Percentiles rank a stretch among this genome's conserved stretches.
These are phyloP conservation scores for Ascobolus immersus DNA, from an alignment of 495 filamentous ascomycete species.

Conservation along the genomic window DNA sequence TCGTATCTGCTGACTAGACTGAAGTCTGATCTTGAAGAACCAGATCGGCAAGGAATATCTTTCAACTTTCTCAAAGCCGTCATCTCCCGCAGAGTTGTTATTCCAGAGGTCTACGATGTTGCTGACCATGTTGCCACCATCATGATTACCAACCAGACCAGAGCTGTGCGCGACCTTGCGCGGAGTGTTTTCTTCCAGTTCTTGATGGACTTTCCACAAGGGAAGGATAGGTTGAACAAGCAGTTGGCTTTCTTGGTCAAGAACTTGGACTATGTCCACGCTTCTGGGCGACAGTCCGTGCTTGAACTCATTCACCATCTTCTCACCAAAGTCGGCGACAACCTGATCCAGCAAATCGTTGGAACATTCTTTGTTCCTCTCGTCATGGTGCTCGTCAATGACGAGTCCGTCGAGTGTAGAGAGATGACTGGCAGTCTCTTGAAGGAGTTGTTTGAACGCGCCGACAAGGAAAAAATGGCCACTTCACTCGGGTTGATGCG, in stretches of 20 bases:
- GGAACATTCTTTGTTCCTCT: constrained; percentile 64
- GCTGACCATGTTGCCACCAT: constrained; percentile 69
- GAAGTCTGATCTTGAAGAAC: constrained; percentile 75
- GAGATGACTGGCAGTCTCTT: constrained; percentile 57
- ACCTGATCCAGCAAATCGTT: constrained; percentile 56
- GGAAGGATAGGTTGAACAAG: constrained; percentile 59
- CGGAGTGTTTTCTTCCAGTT: constrained; percentile 82
- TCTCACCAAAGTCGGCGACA: constrained; percentile 52
- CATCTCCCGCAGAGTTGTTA: constrained; percentile 58
- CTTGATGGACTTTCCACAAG: constrained; percentile 80
- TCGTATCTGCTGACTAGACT: constrained; percentile 63
- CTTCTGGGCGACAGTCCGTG: constrained; percentile 66
- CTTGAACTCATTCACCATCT: constrained; percentile 73
- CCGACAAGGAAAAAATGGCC: constrained; percentile 43
- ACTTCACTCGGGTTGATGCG: constrained; percentile 42
- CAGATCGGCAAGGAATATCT: constrained; percentile 63
- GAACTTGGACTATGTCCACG: constrained; percentile 72
- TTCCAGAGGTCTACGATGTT: constrained; percentile 70
- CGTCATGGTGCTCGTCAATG: constrained; percentile 62
- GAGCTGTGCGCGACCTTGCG: constrained; percentile 58
- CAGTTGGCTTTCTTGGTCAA: constrained; percentile 70
- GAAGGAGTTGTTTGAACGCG: constrained; percentile 52
- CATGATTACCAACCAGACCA: constrained; percentile 88
- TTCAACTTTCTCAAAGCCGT: constrained; percentile 83
- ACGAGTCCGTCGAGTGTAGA: constrained; percentile 64